Base-by-base conservation (phyloP, 139 green algal genomes). In the Volvox reticuliferus region DNA sequence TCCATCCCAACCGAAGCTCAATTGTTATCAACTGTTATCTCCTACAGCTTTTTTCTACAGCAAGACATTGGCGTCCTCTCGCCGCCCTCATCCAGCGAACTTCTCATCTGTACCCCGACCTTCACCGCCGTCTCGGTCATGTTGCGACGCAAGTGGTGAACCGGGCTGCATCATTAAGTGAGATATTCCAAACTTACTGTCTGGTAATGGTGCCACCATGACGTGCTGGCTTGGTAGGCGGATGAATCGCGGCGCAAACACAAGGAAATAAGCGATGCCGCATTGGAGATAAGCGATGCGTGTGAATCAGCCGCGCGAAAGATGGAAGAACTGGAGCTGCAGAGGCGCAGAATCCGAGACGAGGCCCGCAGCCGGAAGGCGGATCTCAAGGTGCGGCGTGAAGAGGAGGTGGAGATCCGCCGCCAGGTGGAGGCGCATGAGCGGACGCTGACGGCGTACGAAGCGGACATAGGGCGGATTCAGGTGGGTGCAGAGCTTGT, bases 381-480 rank as follows among this genome's bases (percentile, higher is more conserved):
- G 28, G 86, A 82, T 21, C 35, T 91, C 36, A 67, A 55, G 36
- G 26, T 62, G n/a, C 84, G 82, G 86, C 86, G 88, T 55, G 90
- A 88, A 33, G 76, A 86, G 67, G 81, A 91, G 86, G 82, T 79
- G 76, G 50, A 68, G 50, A n/a, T 91, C 44, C 61, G 71, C 30
- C 55, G 32, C 16, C 18, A 22, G 67, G 44, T 77, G 79, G 86
- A 86, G 32, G 87, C 0, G 28, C 5, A 24, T 16, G 86, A 90
- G 86, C 44, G 86, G 19, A 28, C 50, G n/a, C 30, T 77, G 73
- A 32, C 73, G 18, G 19, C 21, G n/a, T 63, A 76, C 30, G 73
- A 83, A 55, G 18, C n/a, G 50, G 86, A 83, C 18, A 62, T 90
- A 0, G 50, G 1, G 19, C n/a, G 20, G 17, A 35, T 90, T 0